A percentile compares a stretch with the other conserved stretches of the same genome.
Conservation (phyloP, 176 grass and related monocot species). For the Echinochloa phyllopogon region DNA sequence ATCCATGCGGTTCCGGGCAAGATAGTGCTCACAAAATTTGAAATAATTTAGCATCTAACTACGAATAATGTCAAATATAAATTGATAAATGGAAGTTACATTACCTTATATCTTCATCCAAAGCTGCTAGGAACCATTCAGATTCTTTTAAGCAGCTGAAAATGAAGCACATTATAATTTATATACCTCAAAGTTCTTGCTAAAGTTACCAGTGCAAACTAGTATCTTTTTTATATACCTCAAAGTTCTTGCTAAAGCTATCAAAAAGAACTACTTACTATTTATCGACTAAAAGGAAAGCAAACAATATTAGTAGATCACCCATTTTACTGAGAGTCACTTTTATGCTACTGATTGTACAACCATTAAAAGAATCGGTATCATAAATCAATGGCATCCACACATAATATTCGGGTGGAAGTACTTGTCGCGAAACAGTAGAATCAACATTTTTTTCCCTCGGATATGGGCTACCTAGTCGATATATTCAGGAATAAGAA, state of each 20-base stretch:
- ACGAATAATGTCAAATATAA: background rate
- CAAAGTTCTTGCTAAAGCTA: no score
- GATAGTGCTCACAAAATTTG: background rate
- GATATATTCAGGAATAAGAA: constrained; percentile 39
- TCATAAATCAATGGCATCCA: constrained; percentile 18
- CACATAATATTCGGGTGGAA: constrained; percentile 18
- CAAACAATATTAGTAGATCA: background rate
- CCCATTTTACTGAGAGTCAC: background rate
- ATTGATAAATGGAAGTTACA: background rate
- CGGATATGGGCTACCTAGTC: constrained; percentile 48
- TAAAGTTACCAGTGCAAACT: background rate
- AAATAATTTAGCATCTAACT: background rate
- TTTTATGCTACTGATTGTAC: constrained; percentile 19
- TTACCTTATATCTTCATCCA: background rate
- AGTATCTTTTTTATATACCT: background rate
- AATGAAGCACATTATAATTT: background rate
- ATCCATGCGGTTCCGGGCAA: background rate
- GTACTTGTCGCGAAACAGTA: constrained; percentile 30
- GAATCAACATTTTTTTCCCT: background rate
- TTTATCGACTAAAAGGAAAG: background rate
- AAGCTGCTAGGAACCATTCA: background rate
- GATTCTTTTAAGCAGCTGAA: background rate
- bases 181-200: background rate
- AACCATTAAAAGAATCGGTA: background rate
- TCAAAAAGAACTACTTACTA: background rate